Evolutionary conservation across 495 filamentous ascomycete species (phyloP), one percentile per base, ranked within the genome.

Genomic region (Penicillium samsonianum): DNA sequence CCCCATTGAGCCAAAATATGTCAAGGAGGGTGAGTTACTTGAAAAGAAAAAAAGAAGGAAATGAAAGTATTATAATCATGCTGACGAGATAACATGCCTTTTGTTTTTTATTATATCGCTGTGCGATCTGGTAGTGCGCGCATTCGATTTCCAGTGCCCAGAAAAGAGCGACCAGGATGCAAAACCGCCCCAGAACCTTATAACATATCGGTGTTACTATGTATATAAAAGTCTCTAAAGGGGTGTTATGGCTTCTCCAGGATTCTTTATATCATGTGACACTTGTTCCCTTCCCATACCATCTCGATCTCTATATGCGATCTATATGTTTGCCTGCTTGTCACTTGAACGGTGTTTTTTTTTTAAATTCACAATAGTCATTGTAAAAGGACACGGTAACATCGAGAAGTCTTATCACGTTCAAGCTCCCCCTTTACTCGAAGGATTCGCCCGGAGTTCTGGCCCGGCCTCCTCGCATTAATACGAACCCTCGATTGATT

Each of bases 1-100:
- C 25, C 58, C 51, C 37, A 60, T 55, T 35, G 8, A 47, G 28
- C 10, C 49, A 53, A 42, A 38, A 52, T 46, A 56, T 19, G 37
- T 43, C 10, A 37, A 33, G 28, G 14, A 50, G n/a, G 37, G 16
- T 41, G 49, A 23, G 4, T 3, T 31, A 4, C 8, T 11, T 11
- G 4, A 48, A 8, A 19, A 45, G 5, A 7, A 16, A 23, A 46
- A 19, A 22, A 45, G 30, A 46, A 6, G 11, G 28, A 2, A 30
- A 26, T 2, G 14, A 48, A 54, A 38, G 19, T 45, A 47, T 47
- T 28, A 47, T 25, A 28, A 47, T 7, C 44, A 47, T 47, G 44
- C 19, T 47, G 44, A 25, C 2, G 23, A 47, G 23, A 22, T 7
- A 5, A 28, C 44, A 23, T 47, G 19, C 20, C 22, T 47, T 28